These are phyloP conservation scores for Heimioporus sp. DNA, from an alignment of 768 basidiomycete species.

Conservation along the genomic window DNA sequence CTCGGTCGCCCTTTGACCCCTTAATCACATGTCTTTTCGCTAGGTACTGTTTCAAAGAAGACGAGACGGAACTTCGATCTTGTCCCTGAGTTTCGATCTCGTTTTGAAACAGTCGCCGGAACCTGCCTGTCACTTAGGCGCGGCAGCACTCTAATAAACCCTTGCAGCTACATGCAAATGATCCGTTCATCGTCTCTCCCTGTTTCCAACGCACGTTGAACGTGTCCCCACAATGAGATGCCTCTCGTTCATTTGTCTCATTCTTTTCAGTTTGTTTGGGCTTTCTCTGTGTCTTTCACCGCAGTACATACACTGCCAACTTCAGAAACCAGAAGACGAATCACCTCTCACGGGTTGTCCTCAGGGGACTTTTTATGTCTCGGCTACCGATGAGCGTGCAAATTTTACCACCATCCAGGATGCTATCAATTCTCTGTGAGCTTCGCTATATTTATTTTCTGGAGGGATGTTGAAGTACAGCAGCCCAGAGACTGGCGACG, in stretches of 20 bases:
- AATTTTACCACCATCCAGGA: conserved; percentile 51
- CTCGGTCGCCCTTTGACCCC: no score
- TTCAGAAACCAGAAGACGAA: conserved; percentile 39
- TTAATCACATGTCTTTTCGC: no score
- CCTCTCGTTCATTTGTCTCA: conserved; percentile 4
- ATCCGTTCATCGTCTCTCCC: background rate
- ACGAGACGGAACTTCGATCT: no score
- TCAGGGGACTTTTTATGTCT: conserved; percentile 58
- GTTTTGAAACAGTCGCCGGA: no score
- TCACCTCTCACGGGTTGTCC: conserved; percentile 56
- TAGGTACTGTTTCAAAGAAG: no score
- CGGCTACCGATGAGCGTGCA: conserved; percentile 43
- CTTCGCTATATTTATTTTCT: background rate
- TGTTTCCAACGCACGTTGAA: background rate
- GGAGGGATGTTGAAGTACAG: background rate
- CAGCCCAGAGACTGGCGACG: conserved; percentile 42
- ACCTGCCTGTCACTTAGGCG: no score
- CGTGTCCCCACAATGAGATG: conserved; percentile 5
- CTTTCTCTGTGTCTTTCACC: conserved; percentile 41
- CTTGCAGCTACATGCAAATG: background rate
- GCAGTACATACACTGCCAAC: conserved; percentile 47
- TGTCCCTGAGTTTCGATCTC: no score
- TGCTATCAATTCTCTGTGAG: conserved; percentile 55
- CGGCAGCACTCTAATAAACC: background rate
- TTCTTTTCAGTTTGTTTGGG: background rate